These are phyloP conservation scores for Blastomyces gilchristii DNA, from an alignment of 2,329 filamentous ascomycete species.

Conservation along the genomic window DNA sequence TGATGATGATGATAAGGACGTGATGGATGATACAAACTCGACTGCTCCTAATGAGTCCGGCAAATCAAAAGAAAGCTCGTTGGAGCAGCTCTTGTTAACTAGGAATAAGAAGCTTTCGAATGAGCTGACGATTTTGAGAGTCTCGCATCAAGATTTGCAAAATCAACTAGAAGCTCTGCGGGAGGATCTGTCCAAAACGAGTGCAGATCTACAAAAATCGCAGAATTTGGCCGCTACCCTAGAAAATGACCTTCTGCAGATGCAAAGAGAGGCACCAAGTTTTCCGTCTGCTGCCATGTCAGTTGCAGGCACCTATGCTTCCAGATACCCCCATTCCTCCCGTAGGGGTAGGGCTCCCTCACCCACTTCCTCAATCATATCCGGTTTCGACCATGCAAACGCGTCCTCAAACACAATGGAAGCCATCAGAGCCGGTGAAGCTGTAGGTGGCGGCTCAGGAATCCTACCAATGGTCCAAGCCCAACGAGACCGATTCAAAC, in stretches of 20 bases:
- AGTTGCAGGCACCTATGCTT: conserved; percentile 82
- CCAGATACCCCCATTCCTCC: conserved; percentile 61
- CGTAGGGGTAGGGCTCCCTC: conserved; percentile 65
- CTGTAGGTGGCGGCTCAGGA: conserved; percentile 65
- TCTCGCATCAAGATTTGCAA: conserved; percentile 89
- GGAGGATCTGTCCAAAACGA: conserved; percentile 71
- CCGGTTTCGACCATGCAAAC: conserved; percentile 71
- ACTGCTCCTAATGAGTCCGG: conserved; percentile 39
- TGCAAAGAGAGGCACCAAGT: conserved; percentile 71
- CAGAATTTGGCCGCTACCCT: conserved; percentile 77
- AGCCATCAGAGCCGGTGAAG: conserved; percentile 53
- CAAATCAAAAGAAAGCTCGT: conserved; percentile 61
- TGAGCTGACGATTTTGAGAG: conserved; percentile 81
- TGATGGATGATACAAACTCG: conserved; percentile 22
- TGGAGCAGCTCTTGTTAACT: conserved; percentile 83
- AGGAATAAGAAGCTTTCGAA: conserved; percentile 95
- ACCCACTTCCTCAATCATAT: conserved; percentile 95
- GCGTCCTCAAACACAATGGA: conserved; percentile 44
- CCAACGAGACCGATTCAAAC: conserved; percentile 95
- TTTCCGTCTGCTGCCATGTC: conserved; percentile 81
- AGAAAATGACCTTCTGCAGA: conserved; percentile 78
- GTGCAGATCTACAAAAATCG: conserved; percentile 74
- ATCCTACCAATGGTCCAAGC: conserved; percentile 98
- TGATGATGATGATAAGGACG: conserved; percentile 50
- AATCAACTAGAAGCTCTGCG: conserved; percentile 67